A percentile compares a stretch with the other conserved stretches of the same genome.
Conservation (phyloP, 1,139 yeast genomes). For the Candida sanyaensis region DNA sequence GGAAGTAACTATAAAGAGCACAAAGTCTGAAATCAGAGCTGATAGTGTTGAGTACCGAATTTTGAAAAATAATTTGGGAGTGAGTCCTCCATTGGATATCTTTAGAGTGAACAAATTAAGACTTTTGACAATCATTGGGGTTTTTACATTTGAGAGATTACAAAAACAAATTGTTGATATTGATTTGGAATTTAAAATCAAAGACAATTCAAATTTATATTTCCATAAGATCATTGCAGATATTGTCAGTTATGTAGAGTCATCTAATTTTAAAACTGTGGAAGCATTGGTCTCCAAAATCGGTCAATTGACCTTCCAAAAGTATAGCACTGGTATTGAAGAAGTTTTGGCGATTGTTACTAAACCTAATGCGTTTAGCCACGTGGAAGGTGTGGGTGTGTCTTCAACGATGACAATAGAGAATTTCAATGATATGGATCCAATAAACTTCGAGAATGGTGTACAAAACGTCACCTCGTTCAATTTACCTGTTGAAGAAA, state of each 20-base stretch:
- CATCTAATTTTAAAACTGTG: conserved; percentile 82
- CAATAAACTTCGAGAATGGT: conserved; percentile 18
- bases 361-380: conserved; percentile 87
- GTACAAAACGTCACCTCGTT: conserved; percentile 3
- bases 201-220: conserved; percentile 33
- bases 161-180: conserved; percentile 72
- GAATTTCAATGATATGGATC: conserved; percentile 30
- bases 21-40: conserved; percentile 61
- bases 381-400: conserved; percentile 90
- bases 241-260: conserved; percentile 62
- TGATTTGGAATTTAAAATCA: conserved; percentile 51
- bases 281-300: conserved; percentile 85
- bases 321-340: conserved; percentile 32
- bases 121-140: conserved; percentile 80
- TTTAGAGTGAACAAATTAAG: conserved; percentile 55
- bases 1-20: conserved; percentile 45
- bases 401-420: conserved; percentile 53
- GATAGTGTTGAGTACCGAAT: conserved; percentile 44
- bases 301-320: conserved; percentile 59
- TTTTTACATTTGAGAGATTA: conserved; percentile 83
- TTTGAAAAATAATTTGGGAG: conserved; percentile 23
- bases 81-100: conserved; percentile 17
- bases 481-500: conserved; percentile 37
- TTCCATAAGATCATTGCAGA: conserved; percentile 44
- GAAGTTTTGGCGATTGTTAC: conserved; percentile 60